Base-by-base conservation (phyloP, 257 asterid species). In the Thymus quinquecostatus region DNA sequence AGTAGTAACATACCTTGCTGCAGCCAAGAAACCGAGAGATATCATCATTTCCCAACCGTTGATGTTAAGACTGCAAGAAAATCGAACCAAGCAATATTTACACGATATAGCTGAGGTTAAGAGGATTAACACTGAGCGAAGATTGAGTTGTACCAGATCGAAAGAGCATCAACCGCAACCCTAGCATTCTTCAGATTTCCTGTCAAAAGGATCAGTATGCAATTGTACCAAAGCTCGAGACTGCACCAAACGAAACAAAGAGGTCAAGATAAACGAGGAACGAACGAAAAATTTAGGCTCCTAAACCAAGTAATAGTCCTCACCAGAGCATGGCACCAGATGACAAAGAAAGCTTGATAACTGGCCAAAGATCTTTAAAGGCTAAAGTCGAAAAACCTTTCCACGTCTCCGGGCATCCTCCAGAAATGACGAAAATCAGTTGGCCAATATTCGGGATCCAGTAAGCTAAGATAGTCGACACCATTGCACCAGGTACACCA, bases 251-350 rank as follows among this genome's bases (percentile, higher is more conserved):
- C 29, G 60, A 60, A 65, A 51, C 40, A 58, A 58, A 4, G 9
- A 38, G 54, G 41, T 10, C 3, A 70, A 58, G 36, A 54, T 8
- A 54, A 21, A 54, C 9, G n/a, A 54, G 60, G 60, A 54, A 1
- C 60, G 34, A 54, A 28, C 3, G 5, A 38, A 21, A 1, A 55
- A 7, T 28, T 55, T 28, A 2, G 8, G 2, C 4, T 55, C 34
- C 10, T 3, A 6, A 56, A 56, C 10, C 32, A 55, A 55, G 60
- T 29, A 3, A 7, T 7, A 56, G 30, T 34, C 43, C 82, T 76
- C 68, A 89, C 96, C 96, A 91, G 11, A 91, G 66, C 96, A 91
- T 91, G 9, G 85, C 89, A 74, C 97, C 96, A 4, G 97, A 85
- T 8, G 96, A 84, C 21, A 87, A 67, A 8, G 97, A 91, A 55